phyloP scores from a whole-genome alignment of 371 early-diverging fungal genomes.

The Fennellomyces sp. region DNA sequence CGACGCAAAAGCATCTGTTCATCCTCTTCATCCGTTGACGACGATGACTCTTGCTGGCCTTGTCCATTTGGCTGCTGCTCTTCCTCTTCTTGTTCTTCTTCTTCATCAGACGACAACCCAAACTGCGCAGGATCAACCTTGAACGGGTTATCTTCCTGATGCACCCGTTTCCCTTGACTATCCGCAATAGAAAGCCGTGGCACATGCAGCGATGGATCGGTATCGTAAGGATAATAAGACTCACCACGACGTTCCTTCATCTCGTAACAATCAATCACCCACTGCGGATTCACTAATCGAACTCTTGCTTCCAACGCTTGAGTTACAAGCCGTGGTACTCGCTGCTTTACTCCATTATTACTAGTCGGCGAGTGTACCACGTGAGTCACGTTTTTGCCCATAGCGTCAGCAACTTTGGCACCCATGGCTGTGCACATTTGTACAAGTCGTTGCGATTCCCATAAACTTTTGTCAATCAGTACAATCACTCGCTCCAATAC shows the following conservation, averaged over 20 bases:
- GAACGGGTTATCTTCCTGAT: constrained; percentile 8
- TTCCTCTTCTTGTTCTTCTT: constrained; percentile 4
- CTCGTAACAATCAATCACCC: constrained; percentile 17
- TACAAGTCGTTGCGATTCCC: background rate
- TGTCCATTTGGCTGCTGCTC: background rate
- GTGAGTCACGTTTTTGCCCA: constrained; percentile 11
- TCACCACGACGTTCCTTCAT: constrained; percentile 8
- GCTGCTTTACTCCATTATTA: background rate
- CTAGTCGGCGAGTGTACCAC: constrained; percentile 12
- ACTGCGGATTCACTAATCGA: constrained; percentile 14
- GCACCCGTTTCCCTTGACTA: background rate
- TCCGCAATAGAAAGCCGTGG: background rate
- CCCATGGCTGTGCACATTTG: constrained; percentile 7
- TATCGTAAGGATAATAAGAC: constrained; percentile 17
- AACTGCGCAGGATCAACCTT: background rate
- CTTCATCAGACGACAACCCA: constrained; percentile 5
- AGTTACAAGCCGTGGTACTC: constrained; percentile 7
- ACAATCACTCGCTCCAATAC: constrained; percentile 2
- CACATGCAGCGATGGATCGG: background rate
- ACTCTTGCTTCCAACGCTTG: constrained; percentile 12
- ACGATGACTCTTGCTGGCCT: background rate
- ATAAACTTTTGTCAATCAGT: constrained; percentile 9
- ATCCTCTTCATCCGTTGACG: background rate
- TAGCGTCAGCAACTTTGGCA: background rate
- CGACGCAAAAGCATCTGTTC: constrained; percentile 1